Evolutionary conservation across 129 eudicot species (phyloP), one percentile per base, ranked within the genome.

Genomic region (Chrysanthemum makinoi): DNA sequence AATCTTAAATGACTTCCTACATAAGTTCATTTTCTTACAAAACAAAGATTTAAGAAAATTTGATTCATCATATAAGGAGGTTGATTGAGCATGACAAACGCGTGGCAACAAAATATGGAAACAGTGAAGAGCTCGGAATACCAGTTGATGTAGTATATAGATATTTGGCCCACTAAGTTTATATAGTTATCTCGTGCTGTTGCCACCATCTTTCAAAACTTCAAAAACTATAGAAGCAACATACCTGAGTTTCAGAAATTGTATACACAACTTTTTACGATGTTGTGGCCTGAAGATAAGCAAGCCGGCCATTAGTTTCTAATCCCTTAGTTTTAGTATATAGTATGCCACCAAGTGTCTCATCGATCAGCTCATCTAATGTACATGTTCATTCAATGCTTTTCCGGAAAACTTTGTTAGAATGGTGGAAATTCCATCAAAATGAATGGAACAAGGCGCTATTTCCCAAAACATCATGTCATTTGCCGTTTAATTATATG

Each of bases 131-230:
- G 56, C 10, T n/a, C 55, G 63, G 70, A 16, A 61, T 57, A 91
- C 97, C 84, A 91, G 57, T 69, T 91, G 72, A 76, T 73, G 96
- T 62, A 20, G n/a, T 30, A 93, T 91, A 70, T 77, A 91, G 35
- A 86, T 58, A 11, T 88, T 96, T 39, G 97, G 97, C 65, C 97
- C 94, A 72, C 96, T 96, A 64, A 91, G 97, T 84, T 91, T 94
- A 78, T 91, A 88, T 58, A 80, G 73, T 77, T 88, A 84, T 12
- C 97, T 96, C 97, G 88, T 84, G 83, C 89, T 88, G 75, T 81
- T 62, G 18, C 96, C 96, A 70, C 86, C 84, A 71, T 91, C 97
- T 81, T 88, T 84, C 78, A 91, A 75, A 43, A 96, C 88, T 13
- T 93, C 77, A 73, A 91, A 80, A 79, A 88, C 86, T 46, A 91